phyloP scores from a whole-genome alignment of 805 yeast species.

The Deakozyma indianensis region DNA sequence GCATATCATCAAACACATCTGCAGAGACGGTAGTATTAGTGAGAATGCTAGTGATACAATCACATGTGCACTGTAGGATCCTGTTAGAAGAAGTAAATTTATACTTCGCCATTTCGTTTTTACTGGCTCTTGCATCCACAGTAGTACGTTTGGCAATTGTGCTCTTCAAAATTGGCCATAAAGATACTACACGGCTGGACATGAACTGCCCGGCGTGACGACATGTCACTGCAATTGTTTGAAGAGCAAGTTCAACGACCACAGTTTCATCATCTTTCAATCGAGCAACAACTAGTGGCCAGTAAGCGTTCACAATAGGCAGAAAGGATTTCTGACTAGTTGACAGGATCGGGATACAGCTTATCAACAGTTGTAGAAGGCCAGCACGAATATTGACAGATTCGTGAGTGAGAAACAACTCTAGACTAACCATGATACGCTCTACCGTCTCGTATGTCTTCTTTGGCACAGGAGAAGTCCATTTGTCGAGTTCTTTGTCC shows the following conservation, averaged over 20 bases:
- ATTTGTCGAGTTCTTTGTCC: constrained; percentile 24
- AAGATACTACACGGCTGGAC: constrained; percentile 16
- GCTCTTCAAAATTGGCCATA: constrained; percentile 10
- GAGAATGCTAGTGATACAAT: neutral
- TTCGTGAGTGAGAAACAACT: constrained; percentile 52
- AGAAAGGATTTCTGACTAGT: constrained; percentile 30
- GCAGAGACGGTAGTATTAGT: neutral
- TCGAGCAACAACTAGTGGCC: constrained; percentile 30
- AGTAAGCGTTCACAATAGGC: constrained; percentile 37
- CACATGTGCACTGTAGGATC: neutral
- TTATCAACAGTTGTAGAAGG: constrained; percentile 35
- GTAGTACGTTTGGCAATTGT: neutral
- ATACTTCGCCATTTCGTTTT: neutral
- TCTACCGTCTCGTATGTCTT: constrained; percentile 43
- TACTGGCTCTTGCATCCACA: neutral
- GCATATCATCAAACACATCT: neutral
- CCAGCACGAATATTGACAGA: constrained; percentile 42
- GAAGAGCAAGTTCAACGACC: constrained; percentile 19
- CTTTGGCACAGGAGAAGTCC: constrained; percentile 59
- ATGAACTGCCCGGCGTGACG: constrained; percentile 22
- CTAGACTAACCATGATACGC: constrained; percentile 54
- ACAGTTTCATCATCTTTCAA: constrained; percentile 19
- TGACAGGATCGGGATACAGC: constrained; percentile 38
- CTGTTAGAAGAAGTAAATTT: neutral
- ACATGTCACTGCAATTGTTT: constrained; percentile 16